Evolutionary conservation across 371 early-diverging fungal genomes (phyloP), one percentile per base, ranked within the genome.

Genomic region (Lichtheimia ramosa): DNA sequence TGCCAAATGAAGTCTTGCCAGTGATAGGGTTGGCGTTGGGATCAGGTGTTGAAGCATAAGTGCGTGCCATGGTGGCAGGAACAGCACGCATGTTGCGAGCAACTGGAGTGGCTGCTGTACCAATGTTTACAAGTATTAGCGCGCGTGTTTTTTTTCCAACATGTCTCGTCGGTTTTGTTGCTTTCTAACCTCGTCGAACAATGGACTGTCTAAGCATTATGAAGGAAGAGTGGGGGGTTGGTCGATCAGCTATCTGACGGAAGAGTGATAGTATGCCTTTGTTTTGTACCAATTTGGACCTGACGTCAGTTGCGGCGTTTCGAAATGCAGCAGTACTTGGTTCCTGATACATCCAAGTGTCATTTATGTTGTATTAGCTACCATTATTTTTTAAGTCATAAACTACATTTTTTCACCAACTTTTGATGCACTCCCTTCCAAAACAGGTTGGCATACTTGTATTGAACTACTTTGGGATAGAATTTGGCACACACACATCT

Each of bases 1-100:
- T 82, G 61, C 96, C 96, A 58, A 80, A 85, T 20, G 76, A 72
- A 62, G 85, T 68, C 61, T 73, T 71, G 59, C 80, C 64, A 54
- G 79, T 66, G 73, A 84, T 68, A 40, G 80, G 71, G 40, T 78
- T 76, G 59, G 77, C 75, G 59, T 74, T 79, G 40, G 82, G 82
- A 65, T 80, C 69, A 49, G 75, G 64, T 85, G 67, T 69, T 6
- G 8, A 70, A 55, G 81, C 77, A 55, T 70, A 77, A 21, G 72
- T 67, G 43, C 81, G 81, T 40, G 69, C 34, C 6, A 34, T 34
- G 16, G 21, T n/a, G 50, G 25, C 43, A 48, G 59, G 20, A 54
- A 55, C 43, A 39, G 50, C 23, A 54, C 40, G 48, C 54, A 59
- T 54, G 51, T 56, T 56, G 54, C 51, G 61, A 57, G 58, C 58